Evolutionary conservation across 768 basidiomycete species (phyloP), one percentile per base, ranked within the genome.

Genomic region (Butyriboletus loyo): DNA sequence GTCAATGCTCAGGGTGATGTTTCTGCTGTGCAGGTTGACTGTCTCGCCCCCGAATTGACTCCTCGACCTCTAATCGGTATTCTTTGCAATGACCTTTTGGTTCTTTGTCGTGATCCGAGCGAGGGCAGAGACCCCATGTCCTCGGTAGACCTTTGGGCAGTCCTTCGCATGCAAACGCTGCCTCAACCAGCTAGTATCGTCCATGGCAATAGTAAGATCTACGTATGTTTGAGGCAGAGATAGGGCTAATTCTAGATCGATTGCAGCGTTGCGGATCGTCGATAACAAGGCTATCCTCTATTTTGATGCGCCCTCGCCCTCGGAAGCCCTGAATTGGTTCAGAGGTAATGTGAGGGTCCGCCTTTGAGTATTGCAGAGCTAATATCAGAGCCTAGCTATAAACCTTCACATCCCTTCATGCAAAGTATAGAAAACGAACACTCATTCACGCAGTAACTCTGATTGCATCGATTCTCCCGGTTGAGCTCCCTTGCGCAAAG

Each of bases 211-310:
- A 83, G 90, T 89, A 65, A 57, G 73, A 59, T 38, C 52, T 36
- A 32, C 8, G 17, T 31, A 54, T 31, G 21, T 37, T 35, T 38
- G 41, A 28, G 36, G 45, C 27, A 30, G 30, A 42, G n/a, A 31
- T 37, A 10, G 14, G 51, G 37, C 53, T 62, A 37, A 60, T 49
- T n/a, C 36, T 24, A 19, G 30, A 21, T 35, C 32, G 9, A 51
- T 38, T 50, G 2, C 54, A 92, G 91, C 85, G 46, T 79, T 94
- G 36, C 89, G 92, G 31, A 78, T 94, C 53, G 92, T 94, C 37
- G 92, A 94, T 66, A 92, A 92, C 75, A 93, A 92, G 68, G 91
- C 91, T 15, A 89, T 94, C 51, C 73, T 94, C 39, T 94, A 94
- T 67, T 92, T 94, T 65, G 88, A 92, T 64, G 86, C 86, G 35